phyloP scores from a whole-genome alignment of 306 rosid genomes.

The Mimosa bimucronata region DNA sequence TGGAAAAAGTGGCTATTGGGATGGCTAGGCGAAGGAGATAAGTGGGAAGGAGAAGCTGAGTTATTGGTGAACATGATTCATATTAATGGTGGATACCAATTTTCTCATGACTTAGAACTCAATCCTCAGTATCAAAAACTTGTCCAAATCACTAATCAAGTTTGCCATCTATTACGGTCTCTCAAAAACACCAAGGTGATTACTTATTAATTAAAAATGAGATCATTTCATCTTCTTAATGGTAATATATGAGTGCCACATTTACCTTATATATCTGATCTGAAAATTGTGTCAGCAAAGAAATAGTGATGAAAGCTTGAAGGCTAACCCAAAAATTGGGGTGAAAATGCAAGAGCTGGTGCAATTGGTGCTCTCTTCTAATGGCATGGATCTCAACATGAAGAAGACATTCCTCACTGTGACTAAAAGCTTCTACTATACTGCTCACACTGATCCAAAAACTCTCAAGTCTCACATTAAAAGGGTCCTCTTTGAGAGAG shows the following conservation, averaged over 20 bases:
- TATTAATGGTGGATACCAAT: constrained; percentile 49
- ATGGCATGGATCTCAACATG: constrained; percentile 5
- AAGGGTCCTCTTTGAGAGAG: constrained; percentile 10
- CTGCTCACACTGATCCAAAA: constrained; percentile 43
- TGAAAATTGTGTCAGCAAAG: constrained; percentile 19
- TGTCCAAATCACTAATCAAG: constrained; percentile 43
- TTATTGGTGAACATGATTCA: constrained; percentile 52
- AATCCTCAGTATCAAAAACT: constrained; percentile 43
- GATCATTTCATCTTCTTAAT: background rate
- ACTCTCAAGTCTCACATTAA: constrained; percentile 52
- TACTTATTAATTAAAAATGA: background rate
- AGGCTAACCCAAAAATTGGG: constrained; percentile 40
- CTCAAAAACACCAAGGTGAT: constrained; percentile 37
- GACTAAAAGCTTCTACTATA: constrained; percentile 33
- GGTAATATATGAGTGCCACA: background rate
- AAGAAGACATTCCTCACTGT: constrained; percentile 57
- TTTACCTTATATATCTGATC: background rate
- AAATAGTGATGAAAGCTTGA: constrained; percentile 17
- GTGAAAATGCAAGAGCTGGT: constrained; percentile 58
- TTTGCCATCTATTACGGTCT: constrained; percentile 48
- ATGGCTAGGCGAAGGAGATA: constrained; percentile 49
- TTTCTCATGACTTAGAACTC: constrained; percentile 30
- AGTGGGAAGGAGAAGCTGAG: constrained; percentile 48
- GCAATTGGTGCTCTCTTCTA: constrained; percentile 46
- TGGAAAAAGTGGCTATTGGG: constrained; percentile 61